phyloP scores from a whole-genome alignment of 352 stramenopile species.

The Phytophthora syringae region DNA sequence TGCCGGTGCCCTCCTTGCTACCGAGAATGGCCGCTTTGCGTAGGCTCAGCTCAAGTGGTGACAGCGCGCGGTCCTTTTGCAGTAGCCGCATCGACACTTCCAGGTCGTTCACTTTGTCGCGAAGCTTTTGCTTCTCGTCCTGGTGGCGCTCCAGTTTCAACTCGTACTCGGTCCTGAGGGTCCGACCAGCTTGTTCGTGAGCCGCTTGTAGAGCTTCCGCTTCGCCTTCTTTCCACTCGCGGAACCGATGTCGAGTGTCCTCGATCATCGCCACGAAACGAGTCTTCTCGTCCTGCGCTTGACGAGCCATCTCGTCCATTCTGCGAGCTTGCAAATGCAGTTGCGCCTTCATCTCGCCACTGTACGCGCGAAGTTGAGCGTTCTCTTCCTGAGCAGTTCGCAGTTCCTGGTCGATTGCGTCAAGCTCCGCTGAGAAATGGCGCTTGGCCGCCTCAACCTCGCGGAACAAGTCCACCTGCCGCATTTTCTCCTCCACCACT shows the following conservation, averaged over 20 bases:
- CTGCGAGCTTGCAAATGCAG: constrained; percentile 48
- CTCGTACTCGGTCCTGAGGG: constrained; percentile 68
- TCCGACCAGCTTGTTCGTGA: constrained; percentile 55
- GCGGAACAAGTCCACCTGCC: constrained; percentile 66
- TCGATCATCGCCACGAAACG: constrained; percentile 57
- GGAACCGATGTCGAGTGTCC: constrained; percentile 63
- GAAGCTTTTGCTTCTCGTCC: constrained; percentile 77
- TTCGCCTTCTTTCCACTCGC: constrained; percentile 73
- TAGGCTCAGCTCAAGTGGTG: constrained; percentile 65
- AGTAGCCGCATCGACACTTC: constrained; percentile 69
- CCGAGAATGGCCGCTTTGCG: constrained; percentile 67
- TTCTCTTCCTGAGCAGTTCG: constrained; percentile 55
- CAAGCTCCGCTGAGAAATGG: constrained; percentile 45
- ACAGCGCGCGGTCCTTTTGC: constrained; percentile 69
- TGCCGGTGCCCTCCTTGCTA: constrained; percentile 49
- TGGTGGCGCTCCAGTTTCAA: constrained; percentile 71
- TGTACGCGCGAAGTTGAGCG: constrained; percentile 38
- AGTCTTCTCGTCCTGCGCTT: constrained; percentile 65
- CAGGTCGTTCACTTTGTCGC: constrained; percentile 77
- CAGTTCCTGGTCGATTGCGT: constrained; percentile 41
- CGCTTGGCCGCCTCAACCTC: constrained; percentile 60
- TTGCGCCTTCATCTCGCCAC: constrained; percentile 51
- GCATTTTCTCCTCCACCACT: constrained; percentile 78
- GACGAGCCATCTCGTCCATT: constrained; percentile 55
- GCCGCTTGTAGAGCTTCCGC: constrained; percentile 38